These are phyloP conservation scores for Lathyrus aphaca DNA, from an alignment of 306 rosid genomes.

Conservation along the genomic window DNA sequence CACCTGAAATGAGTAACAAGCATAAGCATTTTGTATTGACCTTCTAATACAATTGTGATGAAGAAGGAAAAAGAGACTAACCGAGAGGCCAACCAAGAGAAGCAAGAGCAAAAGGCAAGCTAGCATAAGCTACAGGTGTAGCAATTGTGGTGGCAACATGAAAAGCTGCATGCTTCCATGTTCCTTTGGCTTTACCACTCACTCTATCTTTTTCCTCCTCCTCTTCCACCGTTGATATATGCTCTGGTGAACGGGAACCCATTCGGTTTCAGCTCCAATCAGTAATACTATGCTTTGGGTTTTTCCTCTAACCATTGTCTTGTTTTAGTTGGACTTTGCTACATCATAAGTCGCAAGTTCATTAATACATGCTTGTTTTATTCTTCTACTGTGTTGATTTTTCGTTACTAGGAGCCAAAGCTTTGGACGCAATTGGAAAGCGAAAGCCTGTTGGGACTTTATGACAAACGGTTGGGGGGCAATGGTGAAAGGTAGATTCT, in stretches of 20 bases:
- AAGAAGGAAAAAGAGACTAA: background rate
- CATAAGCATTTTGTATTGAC: no score
- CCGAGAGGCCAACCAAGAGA: conserved; percentile 84
- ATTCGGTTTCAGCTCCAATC: conserved; percentile 12
- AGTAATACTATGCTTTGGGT: conserved; percentile 3
- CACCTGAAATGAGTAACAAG: conserved; percentile 51
- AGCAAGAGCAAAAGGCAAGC: conserved; percentile 79
- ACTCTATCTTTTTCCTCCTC: conserved; percentile 17
- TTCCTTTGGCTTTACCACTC: conserved; percentile 54
- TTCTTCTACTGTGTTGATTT: conserved; percentile 22
- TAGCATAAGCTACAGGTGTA: conserved; percentile 82
- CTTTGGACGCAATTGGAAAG: conserved; percentile 13
- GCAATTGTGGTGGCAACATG: conserved; percentile 83
- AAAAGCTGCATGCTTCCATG: conserved; percentile 81
- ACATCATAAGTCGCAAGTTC: background rate
- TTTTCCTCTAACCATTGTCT: background rate
- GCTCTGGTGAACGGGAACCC: conserved; percentile 14
- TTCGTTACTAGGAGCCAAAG: background rate
- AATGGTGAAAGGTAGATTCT: no score
- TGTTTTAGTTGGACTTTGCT: background rate
- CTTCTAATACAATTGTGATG: background rate
- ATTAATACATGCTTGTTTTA: background rate
- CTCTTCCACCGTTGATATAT: conserved; percentile 1
- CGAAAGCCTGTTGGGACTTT: background rate
- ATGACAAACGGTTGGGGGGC: background rate